A percentile compares a stretch with the other conserved stretches of the same genome.
Conservation (phyloP, 208 protist genomes). For the Acanthamoeba polyphaga region DNA sequence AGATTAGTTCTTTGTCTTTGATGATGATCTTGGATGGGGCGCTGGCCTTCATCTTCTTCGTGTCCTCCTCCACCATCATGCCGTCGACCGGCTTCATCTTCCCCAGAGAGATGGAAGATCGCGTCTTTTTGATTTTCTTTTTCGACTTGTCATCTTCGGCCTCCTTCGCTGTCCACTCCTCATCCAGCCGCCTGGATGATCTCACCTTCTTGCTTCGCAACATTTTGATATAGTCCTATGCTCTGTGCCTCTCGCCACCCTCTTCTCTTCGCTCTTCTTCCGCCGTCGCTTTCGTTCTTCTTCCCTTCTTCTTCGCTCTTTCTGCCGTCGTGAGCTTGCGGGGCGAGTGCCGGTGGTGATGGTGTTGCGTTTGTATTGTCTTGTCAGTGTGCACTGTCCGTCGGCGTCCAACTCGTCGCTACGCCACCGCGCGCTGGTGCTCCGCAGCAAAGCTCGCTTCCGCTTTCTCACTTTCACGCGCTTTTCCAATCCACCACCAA, state of each 20-base stretch:
- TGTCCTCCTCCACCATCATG: neutral
- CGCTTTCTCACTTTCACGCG: neutral
- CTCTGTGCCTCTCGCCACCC: too few relatives aligned
- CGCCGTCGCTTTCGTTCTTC: neutral
- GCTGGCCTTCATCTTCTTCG: neutral
- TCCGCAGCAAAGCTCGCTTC: neutral
- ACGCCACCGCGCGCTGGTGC: neutral
- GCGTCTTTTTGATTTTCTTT: slow-evolving; percentile 27
- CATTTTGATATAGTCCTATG: neutral
- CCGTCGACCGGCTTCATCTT: neutral
- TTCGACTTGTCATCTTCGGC: neutral
- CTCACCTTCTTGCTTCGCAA: slow-evolving; percentile 33
- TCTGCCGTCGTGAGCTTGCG: too few relatives aligned
- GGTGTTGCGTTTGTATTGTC: neutral
- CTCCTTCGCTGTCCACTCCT: slow-evolving; percentile 6
- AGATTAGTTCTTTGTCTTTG: neutral
- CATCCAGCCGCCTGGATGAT: neutral
- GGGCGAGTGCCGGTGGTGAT: too few relatives aligned
- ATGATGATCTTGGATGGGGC: neutral
- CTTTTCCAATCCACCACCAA: neutral
- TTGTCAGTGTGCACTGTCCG: neutral
- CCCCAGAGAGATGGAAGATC: neutral
- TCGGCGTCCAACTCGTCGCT: neutral
- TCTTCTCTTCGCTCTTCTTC: neutral
- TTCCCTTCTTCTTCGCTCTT: neutral